Conservation (phyloP, 352 stramenopile genomes). For the Globisporangium spinosum region DNA sequence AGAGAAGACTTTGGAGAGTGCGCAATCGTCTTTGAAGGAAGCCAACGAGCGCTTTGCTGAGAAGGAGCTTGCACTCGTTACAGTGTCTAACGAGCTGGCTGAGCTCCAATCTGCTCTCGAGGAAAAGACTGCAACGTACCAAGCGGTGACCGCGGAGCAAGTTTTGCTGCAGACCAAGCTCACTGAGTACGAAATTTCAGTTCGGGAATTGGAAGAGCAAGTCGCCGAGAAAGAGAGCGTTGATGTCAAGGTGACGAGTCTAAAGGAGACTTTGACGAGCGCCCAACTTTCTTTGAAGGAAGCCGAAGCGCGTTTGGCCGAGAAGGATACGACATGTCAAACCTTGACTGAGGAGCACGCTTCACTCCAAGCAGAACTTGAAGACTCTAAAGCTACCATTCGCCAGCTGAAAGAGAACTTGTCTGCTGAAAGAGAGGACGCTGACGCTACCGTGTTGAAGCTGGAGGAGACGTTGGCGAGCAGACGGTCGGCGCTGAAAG, state of each 20-base stretch:
- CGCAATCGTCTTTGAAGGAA: background rate
- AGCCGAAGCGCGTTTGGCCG: conserved; percentile 13
- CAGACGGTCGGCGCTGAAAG: background rate
- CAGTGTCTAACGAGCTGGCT: background rate
- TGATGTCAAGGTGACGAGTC: background rate
- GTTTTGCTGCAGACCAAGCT: conserved; percentile 1
- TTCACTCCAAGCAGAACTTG: background rate
- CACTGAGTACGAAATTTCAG: background rate
- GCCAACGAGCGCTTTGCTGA: background rate
- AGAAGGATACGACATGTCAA: background rate
- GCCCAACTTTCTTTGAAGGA: conserved; percentile 11
- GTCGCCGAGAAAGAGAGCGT: conserved; percentile 13
- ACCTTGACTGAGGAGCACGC: conserved; percentile 6
- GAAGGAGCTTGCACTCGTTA: background rate
- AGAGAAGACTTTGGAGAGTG: background rate
- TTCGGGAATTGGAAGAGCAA: conserved; percentile 17
- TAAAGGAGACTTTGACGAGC: conserved; percentile 4
- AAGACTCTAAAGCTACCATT: background rate
- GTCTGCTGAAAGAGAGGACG: background rate
- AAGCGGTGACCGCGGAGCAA: background rate
- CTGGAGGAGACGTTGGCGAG: background rate
- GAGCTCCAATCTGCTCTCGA: background rate
- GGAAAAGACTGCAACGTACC: conserved; percentile 1
- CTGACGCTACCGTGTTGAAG: background rate
- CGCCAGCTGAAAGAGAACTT: background rate